phyloP scores from a whole-genome alignment of 148 eudicot genomes.

The Rheum nobile region DNA sequence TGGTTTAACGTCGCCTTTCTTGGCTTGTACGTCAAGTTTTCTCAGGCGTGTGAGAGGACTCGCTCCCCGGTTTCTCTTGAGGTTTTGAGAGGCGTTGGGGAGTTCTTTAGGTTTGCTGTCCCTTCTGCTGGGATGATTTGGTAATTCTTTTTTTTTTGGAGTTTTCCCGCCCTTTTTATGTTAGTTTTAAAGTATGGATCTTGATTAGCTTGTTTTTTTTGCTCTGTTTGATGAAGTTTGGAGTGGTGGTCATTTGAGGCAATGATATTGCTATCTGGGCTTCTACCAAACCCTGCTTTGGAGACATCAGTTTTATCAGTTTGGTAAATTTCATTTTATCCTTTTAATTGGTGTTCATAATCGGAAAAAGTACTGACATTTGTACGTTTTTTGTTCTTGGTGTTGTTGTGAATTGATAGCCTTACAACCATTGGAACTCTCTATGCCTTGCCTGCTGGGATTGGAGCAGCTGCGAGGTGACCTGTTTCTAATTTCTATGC shows the following conservation, averaged over 20 bases:
- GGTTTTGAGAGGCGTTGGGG: slow-evolving; percentile 5
- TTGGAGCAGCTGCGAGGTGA: slow-evolving; percentile 1
- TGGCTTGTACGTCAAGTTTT: slow-evolving; percentile 11
- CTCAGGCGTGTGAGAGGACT: slow-evolving; percentile 12
- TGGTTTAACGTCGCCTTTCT: slow-evolving; percentile 15
- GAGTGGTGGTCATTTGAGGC: slow-evolving; percentile 12
- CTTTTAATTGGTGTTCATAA: neutral
- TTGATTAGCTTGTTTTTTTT: neutral
- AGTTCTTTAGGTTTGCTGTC: slow-evolving; percentile 14
- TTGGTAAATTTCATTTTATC: slow-evolving; percentile 19
- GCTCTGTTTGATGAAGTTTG: neutral
- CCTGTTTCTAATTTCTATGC: neutral
- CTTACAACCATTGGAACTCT: neutral
- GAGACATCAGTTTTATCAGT: slow-evolving; percentile 15
- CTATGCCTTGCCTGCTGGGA: neutral
- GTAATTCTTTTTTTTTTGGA: neutral
- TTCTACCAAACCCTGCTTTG: slow-evolving; percentile 12
- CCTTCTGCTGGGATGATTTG: slow-evolving; percentile 24
- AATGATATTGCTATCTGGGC: slow-evolving; percentile 11
- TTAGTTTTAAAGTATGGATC: neutral
- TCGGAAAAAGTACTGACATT: neutral
- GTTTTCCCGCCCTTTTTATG: neutral
- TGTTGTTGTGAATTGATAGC: neutral
- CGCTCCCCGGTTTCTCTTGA: slow-evolving; percentile 14
- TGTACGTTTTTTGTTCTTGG: too few relatives aligned